Evolutionary conservation across 768 basidiomycete species (phyloP).

Genomic region (Calocybe gangraenosa): DNA sequence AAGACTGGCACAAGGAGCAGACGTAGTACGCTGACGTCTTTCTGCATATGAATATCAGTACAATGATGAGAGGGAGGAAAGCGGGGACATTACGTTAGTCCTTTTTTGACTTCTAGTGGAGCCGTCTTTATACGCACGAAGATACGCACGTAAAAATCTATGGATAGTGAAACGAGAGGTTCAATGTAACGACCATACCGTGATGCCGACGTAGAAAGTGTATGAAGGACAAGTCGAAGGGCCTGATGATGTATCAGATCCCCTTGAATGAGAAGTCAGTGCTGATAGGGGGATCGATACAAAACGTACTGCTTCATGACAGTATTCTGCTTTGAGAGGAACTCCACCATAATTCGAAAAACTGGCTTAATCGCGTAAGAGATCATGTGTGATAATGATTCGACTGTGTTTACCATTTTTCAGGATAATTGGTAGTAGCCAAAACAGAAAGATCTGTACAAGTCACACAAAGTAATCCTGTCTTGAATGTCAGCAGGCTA

Average conservation of each 20-base stretch:
- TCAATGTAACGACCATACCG: constrained; percentile 91
- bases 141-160: constrained; percentile 95
- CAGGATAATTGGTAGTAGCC: constrained; percentile 90
- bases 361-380: background rate
- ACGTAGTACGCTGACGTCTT: constrained; percentile 84
- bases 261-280: background rate
- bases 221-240: constrained; percentile 84
- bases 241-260: constrained; percentile 43
- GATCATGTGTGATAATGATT: background rate
- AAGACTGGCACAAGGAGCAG: constrained; percentile 80
- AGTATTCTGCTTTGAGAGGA: constrained; percentile 88
- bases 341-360: constrained; percentile 95
- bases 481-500: constrained; percentile 1
- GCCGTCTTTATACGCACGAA: constrained; percentile 77
- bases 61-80: background rate
- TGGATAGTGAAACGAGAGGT: constrained; percentile 85
- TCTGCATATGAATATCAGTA: constrained; percentile 35
- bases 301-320: constrained; percentile 79
- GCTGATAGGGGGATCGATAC: background rate
- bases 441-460: constrained; percentile 95
- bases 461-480: constrained; percentile 90
- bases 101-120: constrained; percentile 81
- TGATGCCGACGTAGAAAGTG: constrained; percentile 81
- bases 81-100: constrained; percentile 59
- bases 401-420: constrained; percentile 76